Conservation (phyloP, 2,329 filamentous ascomycete genomes). For the Fusarium metavorans region DNA sequence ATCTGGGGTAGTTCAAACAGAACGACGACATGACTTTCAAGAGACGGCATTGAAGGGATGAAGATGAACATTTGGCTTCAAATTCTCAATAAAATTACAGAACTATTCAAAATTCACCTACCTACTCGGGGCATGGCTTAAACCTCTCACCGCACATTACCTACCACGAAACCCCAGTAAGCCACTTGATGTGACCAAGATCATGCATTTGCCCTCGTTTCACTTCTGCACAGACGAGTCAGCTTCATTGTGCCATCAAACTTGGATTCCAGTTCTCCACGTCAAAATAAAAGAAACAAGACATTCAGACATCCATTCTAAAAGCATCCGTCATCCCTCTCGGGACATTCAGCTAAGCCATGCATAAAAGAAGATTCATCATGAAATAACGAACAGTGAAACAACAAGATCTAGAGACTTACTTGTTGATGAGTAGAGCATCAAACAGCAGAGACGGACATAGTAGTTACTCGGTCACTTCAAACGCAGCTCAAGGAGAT, state of each 20-base stretch:
- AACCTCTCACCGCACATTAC: neutral
- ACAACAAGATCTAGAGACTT: slow-evolving; percentile 10
- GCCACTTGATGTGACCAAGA: neutral
- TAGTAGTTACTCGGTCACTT: neutral
- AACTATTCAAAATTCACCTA: neutral
- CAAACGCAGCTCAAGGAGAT: neutral
- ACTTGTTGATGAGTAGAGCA: neutral
- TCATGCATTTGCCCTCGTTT: neutral
- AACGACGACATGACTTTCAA: neutral
- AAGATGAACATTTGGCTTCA: neutral
- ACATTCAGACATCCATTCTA: slow-evolving; percentile 49
- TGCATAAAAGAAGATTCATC: slow-evolving; percentile 49
- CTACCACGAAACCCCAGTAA: neutral
- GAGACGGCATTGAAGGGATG: neutral
- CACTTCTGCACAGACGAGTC: slow-evolving; percentile 14
- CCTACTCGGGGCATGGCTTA: neutral
- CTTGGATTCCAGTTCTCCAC: neutral
- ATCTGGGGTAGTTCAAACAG: neutral
- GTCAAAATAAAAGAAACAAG: neutral
- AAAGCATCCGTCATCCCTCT: slow-evolving; percentile 40
- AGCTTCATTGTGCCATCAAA: neutral
- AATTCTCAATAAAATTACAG: neutral
- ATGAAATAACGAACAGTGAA: slow-evolving; percentile 19
- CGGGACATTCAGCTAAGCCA: slow-evolving; percentile 51
- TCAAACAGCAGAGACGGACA: neutral